Percentiles rank a stretch among this genome's conserved stretches.
These are phyloP conservation scores for Neurospora crassa DNA, from an alignment of 2,329 filamentous ascomycete species.

Conservation along the genomic window DNA sequence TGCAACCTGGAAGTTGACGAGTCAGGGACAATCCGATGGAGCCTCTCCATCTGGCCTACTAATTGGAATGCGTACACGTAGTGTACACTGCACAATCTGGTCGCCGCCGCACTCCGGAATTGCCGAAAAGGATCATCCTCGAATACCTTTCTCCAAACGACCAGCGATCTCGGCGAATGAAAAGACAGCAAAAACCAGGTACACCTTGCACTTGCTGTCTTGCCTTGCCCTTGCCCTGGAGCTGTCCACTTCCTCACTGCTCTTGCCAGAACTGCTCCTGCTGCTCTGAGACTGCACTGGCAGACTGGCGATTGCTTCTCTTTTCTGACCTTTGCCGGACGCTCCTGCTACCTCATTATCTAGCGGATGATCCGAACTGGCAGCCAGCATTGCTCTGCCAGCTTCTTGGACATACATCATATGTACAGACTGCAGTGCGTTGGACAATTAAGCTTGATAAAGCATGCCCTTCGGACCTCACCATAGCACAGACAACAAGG, in stretches of 20 bases:
- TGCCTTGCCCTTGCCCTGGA: background rate
- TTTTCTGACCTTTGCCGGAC: background rate
- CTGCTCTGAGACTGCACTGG: background rate
- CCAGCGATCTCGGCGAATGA: slow-evolving; percentile 15
- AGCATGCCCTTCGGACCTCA: background rate
- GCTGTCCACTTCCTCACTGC: background rate
- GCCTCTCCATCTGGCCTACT: background rate
- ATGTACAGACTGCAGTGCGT: background rate
- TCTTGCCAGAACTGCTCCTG: background rate
- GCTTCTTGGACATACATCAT: background rate
- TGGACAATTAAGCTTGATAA: background rate
- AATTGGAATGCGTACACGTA: too few species aligned
- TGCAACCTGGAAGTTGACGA: background rate
- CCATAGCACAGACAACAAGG: background rate
- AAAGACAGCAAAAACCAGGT: background rate
- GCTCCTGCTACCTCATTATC: background rate
- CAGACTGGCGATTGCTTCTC: background rate
- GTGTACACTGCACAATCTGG: background rate
- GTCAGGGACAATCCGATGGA: background rate
- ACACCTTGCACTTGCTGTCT: background rate
- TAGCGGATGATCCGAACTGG: background rate
- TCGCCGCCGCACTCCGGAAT: background rate
- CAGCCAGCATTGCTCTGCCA: background rate
- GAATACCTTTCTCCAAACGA: slow-evolving; percentile 14
- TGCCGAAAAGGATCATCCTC: background rate